phyloP scores from a whole-genome alignment of 176 grass and related monocot genomes.

The Tuctoria greenei region DNA sequence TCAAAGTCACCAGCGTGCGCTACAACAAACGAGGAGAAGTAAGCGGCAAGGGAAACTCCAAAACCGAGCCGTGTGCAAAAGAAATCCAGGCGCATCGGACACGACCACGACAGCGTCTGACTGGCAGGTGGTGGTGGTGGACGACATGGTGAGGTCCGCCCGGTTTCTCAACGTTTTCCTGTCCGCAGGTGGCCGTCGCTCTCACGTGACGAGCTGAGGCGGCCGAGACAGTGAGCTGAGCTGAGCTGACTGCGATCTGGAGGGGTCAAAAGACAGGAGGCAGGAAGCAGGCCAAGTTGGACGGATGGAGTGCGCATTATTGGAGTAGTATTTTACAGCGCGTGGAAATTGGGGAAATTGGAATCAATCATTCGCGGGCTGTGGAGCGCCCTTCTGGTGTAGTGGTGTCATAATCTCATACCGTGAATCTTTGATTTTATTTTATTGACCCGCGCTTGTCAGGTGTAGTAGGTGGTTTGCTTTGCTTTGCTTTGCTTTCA shows the following conservation, averaged over 20 bases:
- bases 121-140: neutral
- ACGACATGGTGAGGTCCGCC: conserved; percentile 28
- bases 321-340: conserved; percentile 17
- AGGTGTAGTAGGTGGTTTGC: conserved; percentile 28
- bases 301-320: conserved; percentile 10
- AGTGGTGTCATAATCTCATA: neutral
- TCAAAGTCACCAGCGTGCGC: neutral
- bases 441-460: conserved; percentile 18
- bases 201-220: conserved; percentile 29
- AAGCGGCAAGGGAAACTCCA: neutral
- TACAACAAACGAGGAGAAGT: neutral
- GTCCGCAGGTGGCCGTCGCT: conserved; percentile 15
- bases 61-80: neutral
- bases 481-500: conserved; percentile 33
- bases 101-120: conserved; percentile 23
- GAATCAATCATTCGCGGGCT: conserved; percentile 30
- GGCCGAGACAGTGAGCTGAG: neutral
- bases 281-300: conserved; percentile 17
- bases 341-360: no score
- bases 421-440: conserved; percentile 16
- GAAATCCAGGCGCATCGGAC: neutral
- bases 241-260: neutral
- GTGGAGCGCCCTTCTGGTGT: neutral
- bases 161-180: conserved; percentile 32
- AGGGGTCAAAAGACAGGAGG: conserved; percentile 8